These are phyloP conservation scores for Fraxinus nigra DNA, from an alignment of 305 asterid species.

Conservation along the genomic window DNA sequence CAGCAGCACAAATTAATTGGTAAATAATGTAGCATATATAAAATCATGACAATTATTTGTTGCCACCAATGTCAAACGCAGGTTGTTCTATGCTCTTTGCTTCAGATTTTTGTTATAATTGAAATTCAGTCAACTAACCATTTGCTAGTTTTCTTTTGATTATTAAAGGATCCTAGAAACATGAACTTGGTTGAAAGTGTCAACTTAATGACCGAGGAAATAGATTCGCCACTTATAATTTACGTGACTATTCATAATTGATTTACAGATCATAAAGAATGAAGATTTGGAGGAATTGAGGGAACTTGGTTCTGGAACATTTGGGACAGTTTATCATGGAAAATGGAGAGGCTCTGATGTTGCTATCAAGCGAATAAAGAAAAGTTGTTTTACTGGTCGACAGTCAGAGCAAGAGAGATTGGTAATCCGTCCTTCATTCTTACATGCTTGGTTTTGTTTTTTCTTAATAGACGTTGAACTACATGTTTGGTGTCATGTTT, in stretches of 20 bases:
- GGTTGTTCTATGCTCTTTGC: background rate
- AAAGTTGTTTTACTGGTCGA: constrained; percentile 76
- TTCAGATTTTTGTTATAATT: background rate
- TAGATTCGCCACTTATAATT: constrained; percentile 19
- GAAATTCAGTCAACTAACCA: constrained; percentile 5
- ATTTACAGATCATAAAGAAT: constrained; percentile 63
- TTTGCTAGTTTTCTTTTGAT: background rate
- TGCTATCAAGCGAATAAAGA: constrained; percentile 86
- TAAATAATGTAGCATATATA: background rate
- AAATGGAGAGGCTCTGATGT: constrained; percentile 97
- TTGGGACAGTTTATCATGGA: constrained; percentile 92
- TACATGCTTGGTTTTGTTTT: background rate
- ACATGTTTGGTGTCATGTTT: background rate
- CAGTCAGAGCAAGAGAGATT: constrained; percentile 84
- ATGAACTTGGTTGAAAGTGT: constrained; percentile 13
- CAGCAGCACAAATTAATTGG: background rate
- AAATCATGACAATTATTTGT: background rate
- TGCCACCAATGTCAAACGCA: background rate
- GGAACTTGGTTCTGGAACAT: constrained; percentile 92
- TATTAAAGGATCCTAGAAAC: background rate
- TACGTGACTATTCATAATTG: constrained; percentile 22
- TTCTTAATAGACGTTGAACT: background rate
- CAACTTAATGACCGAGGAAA: background rate
- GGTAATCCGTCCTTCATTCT: constrained; percentile 38
- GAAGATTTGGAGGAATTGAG: constrained; percentile 82